Base-by-base conservation (phyloP, 352 stramenopile genomes). In the Globisporangium nunn region DNA sequence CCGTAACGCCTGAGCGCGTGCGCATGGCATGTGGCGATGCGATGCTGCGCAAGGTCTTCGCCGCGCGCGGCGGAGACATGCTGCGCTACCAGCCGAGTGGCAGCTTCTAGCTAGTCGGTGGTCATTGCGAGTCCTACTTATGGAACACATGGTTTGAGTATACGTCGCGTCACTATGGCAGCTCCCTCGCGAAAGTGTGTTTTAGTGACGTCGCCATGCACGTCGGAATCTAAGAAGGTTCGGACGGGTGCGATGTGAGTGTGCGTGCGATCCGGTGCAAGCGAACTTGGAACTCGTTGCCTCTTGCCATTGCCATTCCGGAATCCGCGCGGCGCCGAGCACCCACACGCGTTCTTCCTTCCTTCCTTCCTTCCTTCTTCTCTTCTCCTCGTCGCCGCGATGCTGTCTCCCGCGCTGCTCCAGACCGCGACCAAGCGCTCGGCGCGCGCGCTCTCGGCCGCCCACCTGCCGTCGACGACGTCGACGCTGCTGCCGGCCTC, bases 1-100 rank as follows among this genome's bases (percentile, higher is more conserved):
- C 88, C 8, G 80, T 92, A 33, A 96, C 87, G 6, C 68, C 81
- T 0, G 85, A 96, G 63, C 71, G 82, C 33, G 85, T 85, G 56
- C 83, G 87, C 57, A 94, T 96, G 83, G 85, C 85, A 17, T 91
- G 81, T 49, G 75, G 68, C 45, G 81, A 91, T 44, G 64, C 78
- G 50, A 58, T 88, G 56, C 68, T 88, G 23, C 61, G 81, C 44
- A 91, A 88, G 61, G 76, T 91, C 30, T 88, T 91, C 40, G 71
- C 56, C 3, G 76, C 75, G 6, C 78, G 78, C 40, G 72, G 69
- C 54, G 71, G 64, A n/a, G 77, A 88, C 57, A 81, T 87, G 70
- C 41, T 68, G 44, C 62, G 58, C 46, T 87, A 84, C 61, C 80
- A 91, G 54, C 75, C 78, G 0, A 71, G 62, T 46, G 81, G 81